Base-by-base conservation (phyloP, 768 basidiomycete species). In the Lentinula sp. region DNA sequence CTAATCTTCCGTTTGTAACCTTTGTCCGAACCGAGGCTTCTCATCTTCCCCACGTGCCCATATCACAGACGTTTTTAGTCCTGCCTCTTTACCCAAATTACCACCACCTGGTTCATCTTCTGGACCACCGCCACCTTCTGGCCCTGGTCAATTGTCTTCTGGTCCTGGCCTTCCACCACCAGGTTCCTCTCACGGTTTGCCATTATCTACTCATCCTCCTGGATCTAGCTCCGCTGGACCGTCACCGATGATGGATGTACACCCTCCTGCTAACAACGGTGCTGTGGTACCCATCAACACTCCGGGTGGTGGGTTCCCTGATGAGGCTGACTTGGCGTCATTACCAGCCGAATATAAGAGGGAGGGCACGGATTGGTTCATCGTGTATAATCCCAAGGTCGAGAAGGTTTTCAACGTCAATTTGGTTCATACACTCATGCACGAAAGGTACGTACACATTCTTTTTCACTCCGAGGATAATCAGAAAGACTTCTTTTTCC, bases 311-410 rank as follows among this genome's bases (percentile, higher is more conserved):
- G 71, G 72, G 36, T 83, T 82, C 68, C 79, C 77, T 6, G 84
- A 85, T 52, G 82, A 82, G 43, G 61, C 81, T 32, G 81, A 79
- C 62, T 74, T 76, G 6, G 70, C 78, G 43, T 72, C 61, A 33
- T 74, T 84, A 8, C 78, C 83, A 3, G 72, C 84, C 0, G 85
- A 87, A 42, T 72, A 79, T 61, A 86, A 85, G 73, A 86, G 84
- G 68, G 86, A 95, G 70, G 93, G 91, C 0, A 73, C 77, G 50
- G 93, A 95, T 68, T 96, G 94, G 94, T 90, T 92, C 69, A 91
- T 88, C 5, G 79, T 93, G 51, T 95, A 91, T 78, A 94, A 91
- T 69, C 85, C 88, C 45, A 87, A 87, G 68, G 84, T 85, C 61
- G 90, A 91, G 75, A 79, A 88, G 50, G 81, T 82, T 61, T 77